phyloP scores from a whole-genome alignment of 2,329 filamentous ascomycete genomes.

The Stachybotrys chlorohalonatus region DNA sequence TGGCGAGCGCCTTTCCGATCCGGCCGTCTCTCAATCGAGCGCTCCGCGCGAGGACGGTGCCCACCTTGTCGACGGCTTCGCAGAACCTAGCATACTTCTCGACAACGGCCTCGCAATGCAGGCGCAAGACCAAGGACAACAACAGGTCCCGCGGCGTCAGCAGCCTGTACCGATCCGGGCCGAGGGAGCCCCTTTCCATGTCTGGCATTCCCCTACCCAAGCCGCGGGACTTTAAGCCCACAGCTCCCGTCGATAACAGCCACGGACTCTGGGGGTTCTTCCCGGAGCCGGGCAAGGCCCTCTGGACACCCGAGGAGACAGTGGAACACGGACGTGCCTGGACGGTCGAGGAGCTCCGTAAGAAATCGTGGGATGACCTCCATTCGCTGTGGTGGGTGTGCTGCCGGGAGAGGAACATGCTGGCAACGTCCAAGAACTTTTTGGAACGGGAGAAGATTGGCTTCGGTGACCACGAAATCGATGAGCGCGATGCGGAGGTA shows the following conservation, averaged over 20 bases:
- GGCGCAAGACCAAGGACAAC: slow-evolving; percentile 55
- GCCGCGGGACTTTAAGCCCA: slow-evolving; percentile 52
- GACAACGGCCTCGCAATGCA: slow-evolving; percentile 41
- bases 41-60: slow-evolving; percentile 1
- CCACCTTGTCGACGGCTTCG: slow-evolving; percentile 5
- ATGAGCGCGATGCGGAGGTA: slow-evolving; percentile 57
- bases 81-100: slow-evolving; percentile 33
- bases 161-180: slow-evolving; percentile 67
- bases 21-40: slow-evolving; percentile 15
- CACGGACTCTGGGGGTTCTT: slow-evolving; percentile 96
- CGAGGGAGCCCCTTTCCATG: slow-evolving; percentile 64
- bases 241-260: slow-evolving; percentile 53
- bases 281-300: slow-evolving; percentile 55
- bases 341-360: slow-evolving; percentile 75
- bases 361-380: slow-evolving; percentile 89
- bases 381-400: slow-evolving; percentile 94
- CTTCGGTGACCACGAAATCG: slow-evolving; percentile 63
- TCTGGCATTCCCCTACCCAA: slow-evolving; percentile 63
- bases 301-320: slow-evolving; percentile 65
- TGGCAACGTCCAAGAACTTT: slow-evolving; percentile 69
- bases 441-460: slow-evolving; percentile 57
- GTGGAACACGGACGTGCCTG: slow-evolving; percentile 69
- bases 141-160: slow-evolving; percentile 78
- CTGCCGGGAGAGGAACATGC: slow-evolving; percentile 79
- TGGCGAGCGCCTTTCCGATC: slow-evolving; percentile 18